phyloP scores from a whole-genome alignment of 257 asterid species.

The Salvia splendens region DNA sequence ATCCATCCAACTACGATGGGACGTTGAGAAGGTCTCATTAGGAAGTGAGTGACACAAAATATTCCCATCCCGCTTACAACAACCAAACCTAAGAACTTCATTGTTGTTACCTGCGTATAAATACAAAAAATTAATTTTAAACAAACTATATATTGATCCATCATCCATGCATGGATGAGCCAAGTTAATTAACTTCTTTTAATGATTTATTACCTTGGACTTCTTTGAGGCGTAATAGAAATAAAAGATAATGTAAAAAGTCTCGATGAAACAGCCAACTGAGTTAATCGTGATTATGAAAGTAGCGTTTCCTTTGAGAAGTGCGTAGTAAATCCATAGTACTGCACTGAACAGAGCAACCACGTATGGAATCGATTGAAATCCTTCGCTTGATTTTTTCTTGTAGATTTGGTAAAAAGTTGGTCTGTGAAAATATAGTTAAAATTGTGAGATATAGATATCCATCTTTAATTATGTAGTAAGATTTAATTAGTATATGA shows the following conservation, averaged over 20 bases:
- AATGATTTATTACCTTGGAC: slow-evolving; percentile 40
- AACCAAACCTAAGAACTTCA: slow-evolving; percentile 42
- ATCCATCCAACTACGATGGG: slow-evolving; percentile 66
- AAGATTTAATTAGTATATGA: no score
- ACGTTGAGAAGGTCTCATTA: slow-evolving; percentile 45
- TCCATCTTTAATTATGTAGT: not conserved
- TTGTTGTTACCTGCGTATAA: slow-evolving; percentile 44
- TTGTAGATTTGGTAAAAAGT: slow-evolving; percentile 55
- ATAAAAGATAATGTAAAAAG: slow-evolving; percentile 51
- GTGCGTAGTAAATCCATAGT: slow-evolving; percentile 81
- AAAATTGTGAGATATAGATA: not conserved
- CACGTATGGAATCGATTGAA: slow-evolving; percentile 64
- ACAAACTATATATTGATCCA: no score
- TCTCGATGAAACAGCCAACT: slow-evolving; percentile 62
- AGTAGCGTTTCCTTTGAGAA: slow-evolving; percentile 46
- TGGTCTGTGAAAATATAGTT: slow-evolving; percentile 46
- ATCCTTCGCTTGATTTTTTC: slow-evolving; percentile 73
- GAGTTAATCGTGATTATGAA: slow-evolving; percentile 72
- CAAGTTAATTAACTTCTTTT: not conserved
- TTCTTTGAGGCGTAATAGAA: slow-evolving; percentile 55
- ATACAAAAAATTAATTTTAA: not conserved
- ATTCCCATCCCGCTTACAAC: slow-evolving; percentile 50
- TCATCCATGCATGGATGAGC: not conserved
- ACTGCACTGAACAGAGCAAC: slow-evolving; percentile 67
- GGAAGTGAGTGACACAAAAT: slow-evolving; percentile 41